These are phyloP conservation scores for Craspedostauros australis DNA, from an alignment of 108 stramenopile species.

Conservation along the genomic window DNA sequence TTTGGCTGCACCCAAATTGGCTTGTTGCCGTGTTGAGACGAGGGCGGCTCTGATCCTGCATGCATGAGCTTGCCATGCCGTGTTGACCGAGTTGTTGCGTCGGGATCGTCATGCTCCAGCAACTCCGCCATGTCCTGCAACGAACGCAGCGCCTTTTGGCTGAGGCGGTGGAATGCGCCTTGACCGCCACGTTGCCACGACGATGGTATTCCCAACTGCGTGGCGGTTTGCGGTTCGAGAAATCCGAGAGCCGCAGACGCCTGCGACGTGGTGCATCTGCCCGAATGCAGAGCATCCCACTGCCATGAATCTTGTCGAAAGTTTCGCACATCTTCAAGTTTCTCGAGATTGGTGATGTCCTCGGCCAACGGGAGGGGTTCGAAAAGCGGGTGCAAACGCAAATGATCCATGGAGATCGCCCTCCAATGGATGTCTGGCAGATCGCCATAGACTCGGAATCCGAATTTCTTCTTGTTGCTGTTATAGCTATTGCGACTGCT, in stretches of 20 bases:
- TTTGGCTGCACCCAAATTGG: background rate
- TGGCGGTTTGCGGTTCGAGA: conserved; percentile 49
- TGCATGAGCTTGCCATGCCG: too few relatives aligned
- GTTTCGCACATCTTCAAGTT: conserved; percentile 56
- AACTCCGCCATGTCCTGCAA: conserved; percentile 55
- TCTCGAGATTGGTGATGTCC: conserved; percentile 25
- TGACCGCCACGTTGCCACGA: conserved; percentile 52
- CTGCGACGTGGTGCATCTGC: conserved; percentile 81
- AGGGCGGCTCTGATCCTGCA: too few relatives aligned
- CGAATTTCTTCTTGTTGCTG: background rate
- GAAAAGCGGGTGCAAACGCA: conserved; percentile 71
- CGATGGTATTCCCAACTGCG: conserved; percentile 53
- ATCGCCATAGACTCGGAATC: conserved; percentile 34
- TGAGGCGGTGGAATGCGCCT: conserved; percentile 64
- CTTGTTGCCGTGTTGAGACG: too few relatives aligned
- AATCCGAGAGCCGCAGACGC: conserved; percentile 71
- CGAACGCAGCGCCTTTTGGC: conserved; percentile 28
- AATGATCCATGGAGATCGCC: conserved; percentile 66
- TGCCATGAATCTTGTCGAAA: conserved; percentile 90
- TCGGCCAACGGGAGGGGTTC: conserved; percentile 55
- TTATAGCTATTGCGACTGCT: background rate
- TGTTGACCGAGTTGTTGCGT: background rate
- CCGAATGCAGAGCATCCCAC: conserved; percentile 79
- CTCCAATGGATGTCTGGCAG: conserved; percentile 77
- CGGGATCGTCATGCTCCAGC: conserved; percentile 9